A percentile compares a stretch with the other conserved stretches of the same genome.
These are phyloP conservation scores for Mycena amicta DNA, from an alignment of 768 basidiomycete genomes.

Conservation along the genomic window DNA sequence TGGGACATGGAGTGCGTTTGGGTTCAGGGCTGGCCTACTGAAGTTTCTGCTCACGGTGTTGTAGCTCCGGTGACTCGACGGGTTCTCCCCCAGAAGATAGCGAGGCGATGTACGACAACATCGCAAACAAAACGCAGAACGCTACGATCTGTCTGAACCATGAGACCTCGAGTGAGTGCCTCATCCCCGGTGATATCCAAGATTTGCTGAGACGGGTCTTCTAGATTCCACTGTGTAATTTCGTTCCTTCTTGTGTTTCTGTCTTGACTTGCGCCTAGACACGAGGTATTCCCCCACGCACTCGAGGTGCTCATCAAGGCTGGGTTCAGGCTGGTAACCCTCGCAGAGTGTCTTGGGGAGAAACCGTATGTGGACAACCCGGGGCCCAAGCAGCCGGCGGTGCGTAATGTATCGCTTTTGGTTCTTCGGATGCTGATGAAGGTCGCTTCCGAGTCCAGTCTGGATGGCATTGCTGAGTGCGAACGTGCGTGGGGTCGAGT, in stretches of 20 bases:
- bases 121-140: constrained; percentile 32
- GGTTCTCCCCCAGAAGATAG: constrained; percentile 38
- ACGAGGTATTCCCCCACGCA: constrained; percentile 40
- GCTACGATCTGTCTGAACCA: constrained; percentile 47
- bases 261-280: constrained; percentile 17
- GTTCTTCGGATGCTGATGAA: too few relatives aligned
- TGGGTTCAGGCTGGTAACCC: constrained; percentile 44
- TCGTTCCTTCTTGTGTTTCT: too few relatives aligned
- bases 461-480: too few relatives aligned
- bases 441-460: too few relatives aligned
- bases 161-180: constrained; percentile 38
- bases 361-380: constrained; percentile 36
- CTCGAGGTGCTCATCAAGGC: constrained; percentile 38
- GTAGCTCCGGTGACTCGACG: constrained; percentile 41
- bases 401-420: constrained; percentile 33
- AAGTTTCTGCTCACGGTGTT: too few relatives aligned
- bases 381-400: constrained; percentile 26
- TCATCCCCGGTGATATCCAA: too few relatives aligned
- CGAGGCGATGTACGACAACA: constrained; percentile 31
- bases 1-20: constrained; percentile 38
- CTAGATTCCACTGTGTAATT: constrained; percentile 40
- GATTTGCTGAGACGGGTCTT: not conserved
- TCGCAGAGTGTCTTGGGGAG: constrained; percentile 43
- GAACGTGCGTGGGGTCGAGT: not conserved
- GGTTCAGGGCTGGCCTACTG: not conserved